These are phyloP conservation scores for Lizonia empirigonia DNA, from an alignment of 2,329 filamentous ascomycete species.

Conservation along the genomic window DNA sequence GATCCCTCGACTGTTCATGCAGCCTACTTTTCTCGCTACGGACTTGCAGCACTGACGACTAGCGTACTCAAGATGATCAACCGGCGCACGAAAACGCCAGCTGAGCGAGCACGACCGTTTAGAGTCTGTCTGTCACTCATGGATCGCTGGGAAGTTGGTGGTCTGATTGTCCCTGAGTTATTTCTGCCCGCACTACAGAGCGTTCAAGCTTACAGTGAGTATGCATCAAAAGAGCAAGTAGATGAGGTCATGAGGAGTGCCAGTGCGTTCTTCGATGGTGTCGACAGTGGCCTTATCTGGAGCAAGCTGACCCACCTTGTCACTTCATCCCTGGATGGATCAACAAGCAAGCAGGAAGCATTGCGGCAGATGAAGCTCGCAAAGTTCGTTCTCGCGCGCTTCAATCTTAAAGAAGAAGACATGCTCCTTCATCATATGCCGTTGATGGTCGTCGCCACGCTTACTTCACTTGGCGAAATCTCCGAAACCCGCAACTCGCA, in stretches of 20 bases:
- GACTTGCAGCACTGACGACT: constrained; percentile 73
- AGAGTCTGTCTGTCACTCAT: constrained; percentile 92
- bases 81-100: constrained; percentile 58
- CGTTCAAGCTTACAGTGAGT: constrained; percentile 73
- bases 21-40: constrained; percentile 79
- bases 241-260: constrained; percentile 89
- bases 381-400: constrained; percentile 81
- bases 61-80: constrained; percentile 80
- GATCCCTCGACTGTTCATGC: constrained; percentile 56
- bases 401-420: constrained; percentile 94
- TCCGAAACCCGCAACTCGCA: constrained; percentile 27
- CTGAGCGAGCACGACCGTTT: constrained; percentile 81
- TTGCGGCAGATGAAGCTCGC: constrained; percentile 72
- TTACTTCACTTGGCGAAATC: constrained; percentile 52
- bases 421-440: constrained; percentile 90
- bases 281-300: constrained; percentile 93
- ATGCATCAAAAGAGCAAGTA: constrained; percentile 72
- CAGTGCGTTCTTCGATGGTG: constrained; percentile 95
- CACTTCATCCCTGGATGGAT: constrained; percentile 49
- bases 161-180: constrained; percentile 82
- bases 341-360: constrained; percentile 43
- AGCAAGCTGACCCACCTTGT: constrained; percentile 76
- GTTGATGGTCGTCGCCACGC: constrained; percentile 69
- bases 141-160: constrained; percentile 98
- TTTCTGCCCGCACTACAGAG: constrained; percentile 86